Conservation (phyloP, 2,329 filamentous ascomycete genomes). For the Claviceps sp. region DNA sequence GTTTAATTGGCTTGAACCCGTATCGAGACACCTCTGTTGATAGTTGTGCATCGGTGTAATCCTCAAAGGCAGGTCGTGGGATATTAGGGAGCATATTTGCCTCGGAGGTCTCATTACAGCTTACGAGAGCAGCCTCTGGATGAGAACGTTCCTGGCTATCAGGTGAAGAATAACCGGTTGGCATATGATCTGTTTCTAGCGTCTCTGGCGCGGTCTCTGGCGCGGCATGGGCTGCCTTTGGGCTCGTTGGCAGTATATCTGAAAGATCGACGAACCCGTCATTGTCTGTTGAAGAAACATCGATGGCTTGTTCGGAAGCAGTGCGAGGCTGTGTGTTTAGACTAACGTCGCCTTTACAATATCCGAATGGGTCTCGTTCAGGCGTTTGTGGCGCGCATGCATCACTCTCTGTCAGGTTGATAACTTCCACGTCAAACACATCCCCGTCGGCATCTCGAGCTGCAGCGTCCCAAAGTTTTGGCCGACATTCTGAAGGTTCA, state of each 20-base stretch:
- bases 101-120: neutral
- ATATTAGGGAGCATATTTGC: neutral
- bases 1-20: slow-evolving; percentile 61
- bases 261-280: slow-evolving; percentile 13
- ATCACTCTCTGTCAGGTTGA: slow-evolving; percentile 40
- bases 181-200: no score
- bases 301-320: neutral
- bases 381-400: slow-evolving; percentile 14
- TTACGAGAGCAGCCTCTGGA: neutral
- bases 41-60: slow-evolving; percentile 49
- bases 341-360: slow-evolving; percentile 12
- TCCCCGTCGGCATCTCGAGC: slow-evolving; percentile 53
- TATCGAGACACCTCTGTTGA: slow-evolving; percentile 47
- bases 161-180: neutral
- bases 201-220: neutral
- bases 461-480: slow-evolving; percentile 56
- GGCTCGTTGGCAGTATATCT: slow-evolving; percentile 11
- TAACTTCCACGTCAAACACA: slow-evolving; percentile 47
- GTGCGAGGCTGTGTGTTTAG: neutral
- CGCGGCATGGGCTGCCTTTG: neutral
- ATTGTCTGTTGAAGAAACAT: slow-evolving; percentile 1
- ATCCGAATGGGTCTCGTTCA: slow-evolving; percentile 25
- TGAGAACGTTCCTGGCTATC: neutral
- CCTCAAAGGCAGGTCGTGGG: slow-evolving; percentile 41
- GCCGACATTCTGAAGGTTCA: slow-evolving; percentile 17